These are phyloP conservation scores for Blastomyces silverae DNA, from an alignment of 2,329 filamentous ascomycete genomes.

Conservation along the genomic window DNA sequence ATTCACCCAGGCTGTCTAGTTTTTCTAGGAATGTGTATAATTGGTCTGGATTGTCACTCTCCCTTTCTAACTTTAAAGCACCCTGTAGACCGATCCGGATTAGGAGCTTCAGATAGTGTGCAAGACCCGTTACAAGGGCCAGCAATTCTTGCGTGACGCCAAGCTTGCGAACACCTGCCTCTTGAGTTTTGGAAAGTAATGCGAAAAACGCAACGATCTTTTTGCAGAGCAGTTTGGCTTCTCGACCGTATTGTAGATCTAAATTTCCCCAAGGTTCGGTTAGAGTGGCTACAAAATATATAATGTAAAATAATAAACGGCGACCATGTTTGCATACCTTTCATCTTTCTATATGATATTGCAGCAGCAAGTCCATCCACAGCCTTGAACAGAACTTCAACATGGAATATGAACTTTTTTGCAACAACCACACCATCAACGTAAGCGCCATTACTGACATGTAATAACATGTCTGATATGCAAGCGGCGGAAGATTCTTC, in stretches of 20 bases:
- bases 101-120: slow-evolving; percentile 93
- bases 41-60: slow-evolving; percentile 65
- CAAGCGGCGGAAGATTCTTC: slow-evolving; percentile 97
- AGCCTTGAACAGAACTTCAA: slow-evolving; percentile 84
- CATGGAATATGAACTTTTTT: slow-evolving; percentile 92
- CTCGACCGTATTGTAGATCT: slow-evolving; percentile 85
- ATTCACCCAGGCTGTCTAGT: slow-evolving; percentile 71
- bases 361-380: slow-evolving; percentile 76
- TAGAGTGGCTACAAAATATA: slow-evolving; percentile 7
- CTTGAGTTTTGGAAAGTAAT: slow-evolving; percentile 86
- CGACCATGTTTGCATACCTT: slow-evolving; percentile 53
- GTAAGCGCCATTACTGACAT: slow-evolving; percentile 96
- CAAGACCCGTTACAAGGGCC: slow-evolving; percentile 91
- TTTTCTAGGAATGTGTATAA: slow-evolving; percentile 78
- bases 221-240: slow-evolving; percentile 99
- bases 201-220: slow-evolving; percentile 99
- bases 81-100: slow-evolving; percentile 96
- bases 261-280: slow-evolving; percentile 22
- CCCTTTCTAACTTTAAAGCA: slow-evolving; percentile 81
- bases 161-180: slow-evolving; percentile 79
- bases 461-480: slow-evolving; percentile 97
- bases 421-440: slow-evolving; percentile 91
- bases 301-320: background rate
- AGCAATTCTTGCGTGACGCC: slow-evolving; percentile 97
- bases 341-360: slow-evolving; percentile 62